These are phyloP conservation scores for Ceratocystis variospora DNA, from an alignment of 2,329 filamentous ascomycete species.

Conservation along the genomic window DNA sequence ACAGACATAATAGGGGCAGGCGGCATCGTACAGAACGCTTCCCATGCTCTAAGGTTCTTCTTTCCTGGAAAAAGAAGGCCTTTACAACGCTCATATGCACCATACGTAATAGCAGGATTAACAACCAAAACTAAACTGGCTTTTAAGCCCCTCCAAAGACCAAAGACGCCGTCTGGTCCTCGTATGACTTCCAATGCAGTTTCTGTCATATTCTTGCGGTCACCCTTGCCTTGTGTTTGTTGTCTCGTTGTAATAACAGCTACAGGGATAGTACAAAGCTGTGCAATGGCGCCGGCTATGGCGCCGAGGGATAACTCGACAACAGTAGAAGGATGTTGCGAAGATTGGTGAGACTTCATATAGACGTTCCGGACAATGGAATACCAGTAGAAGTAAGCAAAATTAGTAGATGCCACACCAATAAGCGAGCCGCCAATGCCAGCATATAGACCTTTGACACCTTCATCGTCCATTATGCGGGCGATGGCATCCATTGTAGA, in stretches of 20 bases:
- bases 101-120: conserved; percentile 95
- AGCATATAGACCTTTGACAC: conserved; percentile 68
- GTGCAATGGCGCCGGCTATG: conserved; percentile 75
- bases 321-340: conserved; percentile 55
- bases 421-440: conserved; percentile 77
- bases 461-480: conserved; percentile 71
- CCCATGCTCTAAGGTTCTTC: conserved; percentile 60
- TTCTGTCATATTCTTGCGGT: conserved; percentile 73
- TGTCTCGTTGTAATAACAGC: conserved; percentile 91
- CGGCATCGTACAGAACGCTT: conserved; percentile 66
- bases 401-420: conserved; percentile 93
- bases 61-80: conserved; percentile 65
- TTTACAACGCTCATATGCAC: conserved; percentile 82
- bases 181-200: conserved; percentile 82
- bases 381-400: conserved; percentile 99
- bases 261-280: conserved; percentile 92
- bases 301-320: conserved; percentile 77
- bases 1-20: not conserved
- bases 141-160: conserved; percentile 89
- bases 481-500: conserved; percentile 79
- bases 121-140: conserved; percentile 90
- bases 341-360: conserved; percentile 41
- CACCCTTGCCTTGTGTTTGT: conserved; percentile 74
- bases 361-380: conserved; percentile 75
- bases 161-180: conserved; percentile 76